Evolutionary conservation across 108 stramenopile species (phyloP), one percentile per base, ranked within the genome.

Genomic region (Cyclostephanos tholiformis): DNA sequence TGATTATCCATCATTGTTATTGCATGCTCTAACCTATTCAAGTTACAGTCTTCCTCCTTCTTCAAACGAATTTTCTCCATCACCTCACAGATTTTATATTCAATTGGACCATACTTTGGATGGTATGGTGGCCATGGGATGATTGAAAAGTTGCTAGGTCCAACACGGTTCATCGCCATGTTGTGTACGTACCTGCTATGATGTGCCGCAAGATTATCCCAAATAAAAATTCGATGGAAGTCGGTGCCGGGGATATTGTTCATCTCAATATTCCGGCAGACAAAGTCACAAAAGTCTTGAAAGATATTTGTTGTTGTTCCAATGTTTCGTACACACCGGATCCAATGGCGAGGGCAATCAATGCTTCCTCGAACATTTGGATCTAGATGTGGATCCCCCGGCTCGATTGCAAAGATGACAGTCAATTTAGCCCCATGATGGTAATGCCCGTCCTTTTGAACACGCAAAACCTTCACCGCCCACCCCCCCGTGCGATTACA

Each of bases 51-150:
- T 0, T 29, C 22, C 53, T 11, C 17, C 22, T 68, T 68, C 30
- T 32, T 29, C 52, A 26, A 35, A 14, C 3, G 4, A 9, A 32
- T 27, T 20, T 39, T 35, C 27, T 36, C 17, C n/a, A 35, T 55
- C 14, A 68, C 20, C 35, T 68, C 67, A 38, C 67, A 68, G 19
- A 68, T 68, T 68, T 68, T 68, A 22, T 68, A 68, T 57, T 68
- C 67, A 22, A 70, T 70, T 17, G 69, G 69, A 5, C 69, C 58
- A 60, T 70, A 70, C 13, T 70, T 38, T 58, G 69, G 69, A 51
- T 41, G 32, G 9, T 70, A 70, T 0, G 69, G 69, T 10, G 59
- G 69, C 20, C 59, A 5, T 16, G 58, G 55, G 23, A 70, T 58
- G 48, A 70, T 46, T 25, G 69, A 59, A 25, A 70, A 70, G 29